Conservation (phyloP, 345 rosid species). For the Dimocarpus longan region DNA sequence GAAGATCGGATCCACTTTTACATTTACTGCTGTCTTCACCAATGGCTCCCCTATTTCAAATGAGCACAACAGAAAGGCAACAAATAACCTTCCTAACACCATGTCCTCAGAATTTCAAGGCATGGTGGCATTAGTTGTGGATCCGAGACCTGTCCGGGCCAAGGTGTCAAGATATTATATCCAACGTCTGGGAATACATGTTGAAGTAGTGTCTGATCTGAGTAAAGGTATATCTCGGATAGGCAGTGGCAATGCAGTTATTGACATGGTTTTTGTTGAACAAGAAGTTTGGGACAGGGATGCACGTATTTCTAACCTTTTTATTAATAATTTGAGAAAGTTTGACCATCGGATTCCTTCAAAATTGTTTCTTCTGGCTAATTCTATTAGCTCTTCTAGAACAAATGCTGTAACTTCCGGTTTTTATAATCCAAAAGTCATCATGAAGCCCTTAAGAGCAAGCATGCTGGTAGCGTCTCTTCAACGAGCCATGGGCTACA, state of each 20-base stretch:
- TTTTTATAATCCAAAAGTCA: constrained; percentile 42
- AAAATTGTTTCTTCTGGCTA: constrained; percentile 62
- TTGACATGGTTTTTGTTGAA: constrained; percentile 72
- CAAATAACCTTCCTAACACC: constrained; percentile 39
- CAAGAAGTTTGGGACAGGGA: constrained; percentile 85
- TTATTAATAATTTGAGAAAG: constrained; percentile 42
- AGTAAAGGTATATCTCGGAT: constrained; percentile 47
- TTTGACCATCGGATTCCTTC: constrained; percentile 38
- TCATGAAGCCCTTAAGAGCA: constrained; percentile 85
- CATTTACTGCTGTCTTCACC: constrained; percentile 80
- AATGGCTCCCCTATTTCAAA: constrained; percentile 44
- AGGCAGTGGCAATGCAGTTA: constrained; percentile 30
- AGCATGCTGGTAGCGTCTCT: constrained; percentile 84
- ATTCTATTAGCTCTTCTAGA: constrained; percentile 46
- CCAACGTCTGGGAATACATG: constrained; percentile 72
- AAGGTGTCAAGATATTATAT: constrained; percentile 78
- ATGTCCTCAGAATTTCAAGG: constrained; percentile 58
- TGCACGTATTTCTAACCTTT: constrained; percentile 38
- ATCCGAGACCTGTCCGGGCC: constrained; percentile 70
- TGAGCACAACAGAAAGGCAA: constrained; percentile 50
- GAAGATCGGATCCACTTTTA: constrained; percentile 83
- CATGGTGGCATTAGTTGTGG: constrained; percentile 79
- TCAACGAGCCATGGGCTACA: constrained; percentile 73
- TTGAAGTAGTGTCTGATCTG: constrained; percentile 59
- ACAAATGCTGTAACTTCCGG: constrained; percentile 26